phyloP scores from a whole-genome alignment of 2,329 filamentous ascomycete species.

The Purpureocillium takamizusanense region DNA sequence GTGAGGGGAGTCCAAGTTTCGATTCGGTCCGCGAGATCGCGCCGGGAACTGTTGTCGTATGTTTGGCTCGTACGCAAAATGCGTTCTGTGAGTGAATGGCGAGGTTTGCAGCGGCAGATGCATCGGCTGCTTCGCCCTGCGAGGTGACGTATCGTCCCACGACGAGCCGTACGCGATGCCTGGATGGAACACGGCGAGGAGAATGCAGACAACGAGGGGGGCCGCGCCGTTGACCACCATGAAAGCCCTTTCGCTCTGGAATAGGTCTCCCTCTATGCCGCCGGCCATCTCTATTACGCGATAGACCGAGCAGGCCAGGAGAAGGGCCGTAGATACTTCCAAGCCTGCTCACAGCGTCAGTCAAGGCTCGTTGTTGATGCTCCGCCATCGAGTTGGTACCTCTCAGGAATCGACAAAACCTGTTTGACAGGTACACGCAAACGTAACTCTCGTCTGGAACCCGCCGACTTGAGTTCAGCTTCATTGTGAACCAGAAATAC shows the following conservation, averaged over 20 bases:
- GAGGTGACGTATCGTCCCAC: slow-evolving; percentile 30
- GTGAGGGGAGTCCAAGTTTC: too few relatives aligned
- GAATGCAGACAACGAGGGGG: slow-evolving; percentile 24
- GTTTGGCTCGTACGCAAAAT: slow-evolving; percentile 23
- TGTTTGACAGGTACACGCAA: slow-evolving; percentile 28
- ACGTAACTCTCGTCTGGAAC: slow-evolving; percentile 28
- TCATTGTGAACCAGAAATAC: slow-evolving; percentile 31
- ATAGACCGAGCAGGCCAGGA: slow-evolving; percentile 31
- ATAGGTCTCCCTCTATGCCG: slow-evolving; percentile 23
- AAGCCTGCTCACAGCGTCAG: slow-evolving; percentile 17
- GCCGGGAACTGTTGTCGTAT: slow-evolving; percentile 21
- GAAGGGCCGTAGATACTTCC: slow-evolving; percentile 24
- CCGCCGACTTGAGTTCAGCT: slow-evolving; percentile 26
- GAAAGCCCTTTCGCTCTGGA: slow-evolving; percentile 27
- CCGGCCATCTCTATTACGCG: slow-evolving; percentile 28
- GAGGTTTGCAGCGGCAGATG: slow-evolving; percentile 10
- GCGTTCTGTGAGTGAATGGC: slow-evolving; percentile 11
- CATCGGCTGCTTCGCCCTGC: slow-evolving; percentile 8
- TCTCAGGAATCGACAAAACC: slow-evolving; percentile 34
- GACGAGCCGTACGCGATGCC: slow-evolving; percentile 28
- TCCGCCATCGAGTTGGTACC: slow-evolving; percentile 20
- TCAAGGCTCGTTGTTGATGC: background rate
- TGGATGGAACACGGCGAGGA: slow-evolving; percentile 27
- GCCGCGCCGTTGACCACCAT: slow-evolving; percentile 31
- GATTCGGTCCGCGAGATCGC: slow-evolving; percentile 10